Conservation (phyloP, 2,329 filamentous ascomycete species). For the Colletotrichum navitas region DNA sequence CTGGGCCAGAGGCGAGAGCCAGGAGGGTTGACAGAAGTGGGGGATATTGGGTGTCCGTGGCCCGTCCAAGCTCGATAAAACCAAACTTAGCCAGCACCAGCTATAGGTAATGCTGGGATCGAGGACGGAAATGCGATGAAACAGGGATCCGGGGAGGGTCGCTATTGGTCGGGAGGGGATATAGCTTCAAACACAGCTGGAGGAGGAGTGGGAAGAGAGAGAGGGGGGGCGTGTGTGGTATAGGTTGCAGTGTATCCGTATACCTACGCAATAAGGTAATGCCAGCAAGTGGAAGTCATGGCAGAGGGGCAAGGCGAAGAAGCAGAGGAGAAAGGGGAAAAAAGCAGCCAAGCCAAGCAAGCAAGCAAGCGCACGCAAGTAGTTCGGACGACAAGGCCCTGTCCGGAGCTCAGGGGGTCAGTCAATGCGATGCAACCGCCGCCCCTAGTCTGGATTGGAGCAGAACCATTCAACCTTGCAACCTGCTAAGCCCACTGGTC, state of each 20-base stretch:
- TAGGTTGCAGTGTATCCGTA: background rate
- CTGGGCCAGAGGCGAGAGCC: background rate
- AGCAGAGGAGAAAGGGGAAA: no score
- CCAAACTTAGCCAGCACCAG: conserved; percentile 30
- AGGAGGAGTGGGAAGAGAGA: conserved; percentile 7
- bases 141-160: conserved; percentile 34
- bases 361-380: conserved; percentile 29
- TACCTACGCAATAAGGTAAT: background rate
- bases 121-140: conserved; percentile 40
- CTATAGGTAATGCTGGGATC: conserved; percentile 17
- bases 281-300: conserved; percentile 11
- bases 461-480: conserved; percentile 4
- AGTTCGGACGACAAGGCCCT: conserved; percentile 40
- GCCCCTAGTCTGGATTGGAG: conserved; percentile 32
- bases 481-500: background rate
- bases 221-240: conserved; percentile 20
- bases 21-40: conserved; percentile 3
- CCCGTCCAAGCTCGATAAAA: conserved; percentile 38
- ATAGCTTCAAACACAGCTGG: conserved; percentile 41
- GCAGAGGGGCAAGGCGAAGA: background rate
- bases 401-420: conserved; percentile 27
- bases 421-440: conserved; percentile 40
- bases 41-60: conserved; percentile 40
- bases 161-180: conserved; percentile 40
- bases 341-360: background rate